These are phyloP conservation scores for Paramecium primaurelia DNA, from an alignment of 73 alveolate species.

Conservation along the genomic window DNA sequence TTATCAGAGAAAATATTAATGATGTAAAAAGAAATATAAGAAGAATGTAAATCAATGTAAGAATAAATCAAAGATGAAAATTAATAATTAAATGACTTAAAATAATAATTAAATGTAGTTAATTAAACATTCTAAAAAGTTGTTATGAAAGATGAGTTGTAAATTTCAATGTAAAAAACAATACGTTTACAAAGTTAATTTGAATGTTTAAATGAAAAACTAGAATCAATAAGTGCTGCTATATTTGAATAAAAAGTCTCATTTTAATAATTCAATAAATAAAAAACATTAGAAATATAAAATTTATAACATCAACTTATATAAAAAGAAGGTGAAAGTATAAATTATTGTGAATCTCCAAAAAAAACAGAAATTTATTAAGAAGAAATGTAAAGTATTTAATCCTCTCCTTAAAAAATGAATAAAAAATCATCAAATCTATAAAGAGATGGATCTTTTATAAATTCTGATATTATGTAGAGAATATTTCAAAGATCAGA, in stretches of 20 bases:
- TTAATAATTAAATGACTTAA: not conserved
- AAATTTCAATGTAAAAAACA: not conserved
- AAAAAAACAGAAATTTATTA: not conserved
- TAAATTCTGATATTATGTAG: not conserved
- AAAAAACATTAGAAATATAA: not conserved
- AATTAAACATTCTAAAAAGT: not conserved
- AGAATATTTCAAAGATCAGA: not conserved
- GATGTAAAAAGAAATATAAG: not conserved
- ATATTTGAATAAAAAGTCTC: not conserved
- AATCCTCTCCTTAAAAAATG: not conserved
- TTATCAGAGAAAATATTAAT: not conserved
- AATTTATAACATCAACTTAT: not conserved
- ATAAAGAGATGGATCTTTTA: not conserved
- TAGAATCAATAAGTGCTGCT: not conserved
- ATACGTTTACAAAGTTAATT: not conserved
- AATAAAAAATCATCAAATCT: not conserved
- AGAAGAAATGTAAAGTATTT: not conserved
- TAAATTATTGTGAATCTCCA: not conserved
- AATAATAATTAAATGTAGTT: not conserved
- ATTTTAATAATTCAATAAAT: not conserved
- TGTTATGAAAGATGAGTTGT: not conserved
- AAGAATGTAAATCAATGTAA: not conserved
- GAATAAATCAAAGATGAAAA: not conserved
- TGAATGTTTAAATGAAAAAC: not conserved
- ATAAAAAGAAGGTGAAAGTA: not conserved